Evolutionary conservation across 75 land plant species (phyloP).

Genomic region (Ceratopteris richardii): DNA sequence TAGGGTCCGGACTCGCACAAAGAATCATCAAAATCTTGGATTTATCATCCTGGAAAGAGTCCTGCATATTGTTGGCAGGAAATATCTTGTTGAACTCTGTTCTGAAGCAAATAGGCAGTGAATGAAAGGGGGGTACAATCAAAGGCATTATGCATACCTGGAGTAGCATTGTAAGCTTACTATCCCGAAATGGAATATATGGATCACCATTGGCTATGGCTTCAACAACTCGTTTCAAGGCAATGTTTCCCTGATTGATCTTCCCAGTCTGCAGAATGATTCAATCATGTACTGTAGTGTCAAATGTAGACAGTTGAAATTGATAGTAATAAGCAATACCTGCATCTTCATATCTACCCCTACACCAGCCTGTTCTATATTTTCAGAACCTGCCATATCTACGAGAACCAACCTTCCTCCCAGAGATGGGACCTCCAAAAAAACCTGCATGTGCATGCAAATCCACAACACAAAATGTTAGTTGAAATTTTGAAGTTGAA

Average conservation of each 20-base stretch:
- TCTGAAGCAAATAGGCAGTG: too few species aligned
- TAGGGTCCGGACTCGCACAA: constrained; percentile 85
- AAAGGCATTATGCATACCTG: constrained; percentile 76
- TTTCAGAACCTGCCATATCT: constrained; percentile 99
- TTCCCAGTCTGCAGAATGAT: constrained; percentile 65
- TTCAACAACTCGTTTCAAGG: constrained; percentile 92
- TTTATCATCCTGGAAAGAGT: constrained; percentile 83
- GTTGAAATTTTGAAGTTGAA: too few species aligned
- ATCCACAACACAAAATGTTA: too few species aligned
- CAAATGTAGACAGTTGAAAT: background rate
- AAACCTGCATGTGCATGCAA: constrained; percentile 50
- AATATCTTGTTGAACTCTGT: too few species aligned
- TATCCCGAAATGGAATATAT: constrained; percentile 90
- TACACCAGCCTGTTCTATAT: constrained; percentile 89
- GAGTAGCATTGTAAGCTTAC: constrained; percentile 93
- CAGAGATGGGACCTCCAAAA: constrained; percentile 78
- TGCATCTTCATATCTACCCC: constrained; percentile 95
- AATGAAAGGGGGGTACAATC: too few species aligned
- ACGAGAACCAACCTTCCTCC: constrained; percentile 94
- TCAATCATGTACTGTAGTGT: background rate
- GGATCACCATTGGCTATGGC: constrained; percentile 95
- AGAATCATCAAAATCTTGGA: constrained; percentile 81
- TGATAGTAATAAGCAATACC: constrained; percentile 25
- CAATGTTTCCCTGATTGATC: constrained; percentile 92
- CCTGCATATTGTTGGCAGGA: constrained; percentile 46